phyloP scores from a whole-genome alignment of 2,329 filamentous ascomycete genomes.

The Arachnomyces sp. region DNA sequence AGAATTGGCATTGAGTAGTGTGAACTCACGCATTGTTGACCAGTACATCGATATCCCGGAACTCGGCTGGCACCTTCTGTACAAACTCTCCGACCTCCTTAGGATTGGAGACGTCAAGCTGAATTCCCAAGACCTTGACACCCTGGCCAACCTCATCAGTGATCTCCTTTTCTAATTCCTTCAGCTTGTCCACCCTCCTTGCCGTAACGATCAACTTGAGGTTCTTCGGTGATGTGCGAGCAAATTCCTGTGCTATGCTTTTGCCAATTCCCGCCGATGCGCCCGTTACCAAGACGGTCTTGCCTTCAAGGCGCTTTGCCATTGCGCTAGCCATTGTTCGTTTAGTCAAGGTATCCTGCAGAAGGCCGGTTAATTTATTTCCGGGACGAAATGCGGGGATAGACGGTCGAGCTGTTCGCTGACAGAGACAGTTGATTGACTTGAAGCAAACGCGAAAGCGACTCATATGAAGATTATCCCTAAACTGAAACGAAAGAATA shows the following conservation, averaged over 20 bases:
- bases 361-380: neutral
- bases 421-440: too few relatives aligned
- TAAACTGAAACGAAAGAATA: too few relatives aligned
- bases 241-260: conserved; percentile 76
- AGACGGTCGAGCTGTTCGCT: too few relatives aligned
- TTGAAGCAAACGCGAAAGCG: too few relatives aligned
- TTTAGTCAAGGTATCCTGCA: conserved; percentile 17
- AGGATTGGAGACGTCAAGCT: conserved; percentile 79
- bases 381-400: too few relatives aligned
- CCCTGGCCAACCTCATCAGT: conserved; percentile 66
- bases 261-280: conserved; percentile 87
- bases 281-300: conserved; percentile 86
- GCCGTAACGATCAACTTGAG: conserved; percentile 83
- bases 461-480: too few relatives aligned
- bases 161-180: conserved; percentile 70
- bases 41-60: conserved; percentile 74
- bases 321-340: conserved; percentile 60
- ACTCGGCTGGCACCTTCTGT: conserved; percentile 66
- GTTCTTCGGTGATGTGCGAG: conserved; percentile 69
- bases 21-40: conserved; percentile 86
- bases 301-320: conserved; percentile 79
- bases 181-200: conserved; percentile 70
- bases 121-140: conserved; percentile 73
- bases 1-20: neutral
- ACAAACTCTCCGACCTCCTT: conserved; percentile 69